These are phyloP conservation scores for Globisporangium abappressorium DNA, from an alignment of 352 stramenopile species.

Conservation along the genomic window DNA sequence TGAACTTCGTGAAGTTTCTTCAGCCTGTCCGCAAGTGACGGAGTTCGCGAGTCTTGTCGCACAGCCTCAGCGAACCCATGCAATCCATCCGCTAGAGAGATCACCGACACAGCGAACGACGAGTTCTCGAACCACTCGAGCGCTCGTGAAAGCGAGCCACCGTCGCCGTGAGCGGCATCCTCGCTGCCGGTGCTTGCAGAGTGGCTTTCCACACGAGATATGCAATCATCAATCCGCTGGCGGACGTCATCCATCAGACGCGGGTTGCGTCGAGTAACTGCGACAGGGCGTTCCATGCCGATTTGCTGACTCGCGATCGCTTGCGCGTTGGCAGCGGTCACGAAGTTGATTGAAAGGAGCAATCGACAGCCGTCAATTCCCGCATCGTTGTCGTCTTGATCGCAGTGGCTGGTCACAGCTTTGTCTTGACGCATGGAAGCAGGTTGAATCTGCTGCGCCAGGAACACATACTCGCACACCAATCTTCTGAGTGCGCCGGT, in stretches of 20 bases:
- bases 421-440: background rate
- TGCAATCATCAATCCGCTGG: conserved; percentile 11
- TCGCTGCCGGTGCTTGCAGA: background rate
- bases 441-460: conserved; percentile 19
- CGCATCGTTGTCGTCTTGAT: background rate
- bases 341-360: conserved; percentile 15
- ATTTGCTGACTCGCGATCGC: conserved; percentile 15
- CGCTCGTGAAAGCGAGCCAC: conserved; percentile 8
- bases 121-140: conserved; percentile 14
- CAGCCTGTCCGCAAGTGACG: conserved; percentile 8
- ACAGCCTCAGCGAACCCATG: background rate
- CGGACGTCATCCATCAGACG: conserved; percentile 7
- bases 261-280: conserved; percentile 12
- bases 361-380: background rate
- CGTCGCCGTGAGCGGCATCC: background rate
- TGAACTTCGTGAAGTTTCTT: conserved; percentile 20
- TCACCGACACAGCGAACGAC: conserved; percentile 26
- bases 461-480: conserved; percentile 20
- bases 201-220: background rate
- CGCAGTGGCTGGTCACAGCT: background rate
- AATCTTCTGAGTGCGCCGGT: conserved; percentile 3
- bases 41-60: background rate
- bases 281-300: conserved; percentile 16
- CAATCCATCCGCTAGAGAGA: conserved; percentile 21
- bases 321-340: conserved; percentile 4